Base-by-base conservation (phyloP, 1,139 yeast species). In the Citeromyces hawaiiensis region DNA sequence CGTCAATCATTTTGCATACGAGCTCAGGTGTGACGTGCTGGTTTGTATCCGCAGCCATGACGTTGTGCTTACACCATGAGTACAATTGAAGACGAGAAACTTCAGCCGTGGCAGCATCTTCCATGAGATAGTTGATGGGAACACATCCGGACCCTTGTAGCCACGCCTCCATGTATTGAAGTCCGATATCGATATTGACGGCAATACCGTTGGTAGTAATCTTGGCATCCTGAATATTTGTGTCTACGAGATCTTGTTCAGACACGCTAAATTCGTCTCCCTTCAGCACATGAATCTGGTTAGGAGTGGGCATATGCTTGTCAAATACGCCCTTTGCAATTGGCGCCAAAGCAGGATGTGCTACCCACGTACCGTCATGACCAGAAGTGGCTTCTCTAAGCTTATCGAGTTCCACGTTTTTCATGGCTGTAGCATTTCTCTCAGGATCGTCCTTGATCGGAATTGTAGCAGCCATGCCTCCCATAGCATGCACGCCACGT, bases 21-120 rank as follows among this genome's bases (percentile, higher is more conserved):
- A 72, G 66, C 23, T 71, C 76, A 44, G 80, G 71, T 43, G 83
- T 76, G 39, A 81, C 68, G 37, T 58, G 62, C 43, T 64, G 68
- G 39, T 81, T 80, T 21, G 74, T 63, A 52, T 80, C 86, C 43
- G 73, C 68, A 55, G 69, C 49, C 4, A 56, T 62, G 40, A 76
- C 78, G 40, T 73, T 74, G 56, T 82, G 88, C 45, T 78, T 78
- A 42, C 78, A 83, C 93, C 93, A 82, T 57, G 83, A 86, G 71
- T 80, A 78, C 51, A 82, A 65, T 62, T 81, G 88, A 44, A 86
- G 70, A 65, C 91, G 74, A 35, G 88, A 79, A 34, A 82, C 93
- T 60, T 82, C 91, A 36, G 91, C 91, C 41, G 91, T 82, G 35
- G 91, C 91, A 16, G 93, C 93, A 58, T 82, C 93, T 60, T 82